Evolutionary conservation across 139 green algal species (phyloP), one percentile per base, ranked within the genome.

Genomic region (Eudorina sp.): DNA sequence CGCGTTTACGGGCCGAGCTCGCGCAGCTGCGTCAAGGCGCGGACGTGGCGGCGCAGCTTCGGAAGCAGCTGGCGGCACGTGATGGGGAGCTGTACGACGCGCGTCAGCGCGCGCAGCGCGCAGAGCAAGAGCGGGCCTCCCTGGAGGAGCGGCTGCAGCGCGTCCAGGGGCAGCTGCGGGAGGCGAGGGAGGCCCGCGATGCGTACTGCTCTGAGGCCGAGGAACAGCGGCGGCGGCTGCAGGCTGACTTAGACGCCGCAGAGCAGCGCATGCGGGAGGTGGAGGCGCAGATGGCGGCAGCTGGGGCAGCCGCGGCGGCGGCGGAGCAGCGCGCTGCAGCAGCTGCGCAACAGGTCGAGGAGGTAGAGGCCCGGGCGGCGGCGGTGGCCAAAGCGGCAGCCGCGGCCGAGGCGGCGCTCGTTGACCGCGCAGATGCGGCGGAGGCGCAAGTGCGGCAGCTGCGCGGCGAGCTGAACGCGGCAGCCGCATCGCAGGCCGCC

Each of bases 11-110:
- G 0, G 41, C n/a, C 4, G 86, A 91, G 88, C 58, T 89, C 1
- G 38, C 75, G 62, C 66, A 83, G 29, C 62, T 86, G 0, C 38
- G 48, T 31, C 31, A 86, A 34, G 64, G 51, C 18, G 62, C 62
- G 1, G 81, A 87, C 1, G 62, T 64, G 45, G 81, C 46, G 64
- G 34, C 45, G 60, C 64, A 78, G 60, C 60, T 87, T n/a, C 60
- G 81, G n/a, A 55, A 78, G 31, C 81, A 87, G 60, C 46, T 87
- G 31, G 75, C 62, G 73, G 73, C 51, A 29, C 62, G 73, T 0
- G 73, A 89, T 43, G 76, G 68, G 3, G 88, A 91, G 74, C 68
- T 91, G 64, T 76, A 82, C n/a, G 88, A 86, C 51, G 53, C 62
- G 8, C 40, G 86, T 25, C 85, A 94, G 84, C 38, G 84, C 5